These are phyloP conservation scores for Asterionellopsis glacialis DNA, from an alignment of 108 stramenopile genomes.

Conservation along the genomic window DNA sequence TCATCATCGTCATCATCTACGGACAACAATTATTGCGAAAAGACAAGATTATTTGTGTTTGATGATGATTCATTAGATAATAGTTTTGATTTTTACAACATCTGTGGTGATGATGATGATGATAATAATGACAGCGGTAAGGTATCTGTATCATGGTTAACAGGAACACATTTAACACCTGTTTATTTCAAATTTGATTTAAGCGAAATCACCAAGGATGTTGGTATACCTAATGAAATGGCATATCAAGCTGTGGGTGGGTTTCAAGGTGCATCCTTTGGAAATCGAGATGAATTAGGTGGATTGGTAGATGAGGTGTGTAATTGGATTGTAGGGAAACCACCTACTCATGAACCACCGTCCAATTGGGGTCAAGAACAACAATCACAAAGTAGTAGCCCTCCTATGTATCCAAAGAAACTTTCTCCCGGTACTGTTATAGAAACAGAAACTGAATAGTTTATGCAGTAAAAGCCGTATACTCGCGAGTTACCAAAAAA, in stretches of 20 bases:
- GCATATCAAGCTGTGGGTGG: conserved; percentile 66
- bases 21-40: conserved; percentile 6
- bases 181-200: conserved; percentile 63
- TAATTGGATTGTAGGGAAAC: conserved; percentile 64
- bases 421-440: too few species aligned
- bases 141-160: conserved; percentile 40
- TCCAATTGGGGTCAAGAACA: neutral
- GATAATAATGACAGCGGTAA: neutral
- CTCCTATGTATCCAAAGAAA: too few species aligned
- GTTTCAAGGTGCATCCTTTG: conserved; percentile 74
- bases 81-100: conserved; percentile 37
- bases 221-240: conserved; percentile 45
- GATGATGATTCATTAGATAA: conserved; percentile 73
- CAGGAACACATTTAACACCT: conserved; percentile 71
- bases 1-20: too few species aligned
- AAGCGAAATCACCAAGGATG: conserved; percentile 38
- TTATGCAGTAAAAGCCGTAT: too few species aligned
- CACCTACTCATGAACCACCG: conserved; percentile 16
- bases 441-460: too few species aligned
- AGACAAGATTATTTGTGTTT: conserved; percentile 69
- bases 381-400: too few species aligned
- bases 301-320: conserved; percentile 58
- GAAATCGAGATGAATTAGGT: conserved; percentile 51
- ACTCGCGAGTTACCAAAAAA: too few species aligned
- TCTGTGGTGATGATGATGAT: conserved; percentile 17